Evolutionary conservation across 2,329 filamentous ascomycete species (phyloP).

Genomic region (Cordyceps cicadae): DNA sequence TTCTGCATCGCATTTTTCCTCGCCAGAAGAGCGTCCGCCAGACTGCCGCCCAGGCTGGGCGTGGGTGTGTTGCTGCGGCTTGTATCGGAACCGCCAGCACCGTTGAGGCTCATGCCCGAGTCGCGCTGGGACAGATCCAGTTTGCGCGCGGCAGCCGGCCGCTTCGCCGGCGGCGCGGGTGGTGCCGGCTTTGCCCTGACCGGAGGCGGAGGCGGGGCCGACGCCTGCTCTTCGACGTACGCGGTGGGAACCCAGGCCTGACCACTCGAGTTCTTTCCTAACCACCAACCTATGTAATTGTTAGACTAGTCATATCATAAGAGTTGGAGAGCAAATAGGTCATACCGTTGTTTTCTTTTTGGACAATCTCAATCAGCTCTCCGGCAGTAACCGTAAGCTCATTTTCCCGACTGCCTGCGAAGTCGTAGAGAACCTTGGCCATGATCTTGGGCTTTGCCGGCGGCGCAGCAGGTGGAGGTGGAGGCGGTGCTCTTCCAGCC

Average conservation of each 20-base stretch:
- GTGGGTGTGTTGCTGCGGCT: conserved; percentile 66
- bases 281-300: conserved; percentile 78
- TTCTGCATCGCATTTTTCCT: conserved; percentile 69
- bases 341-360: conserved; percentile 92
- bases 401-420: conserved; percentile 73
- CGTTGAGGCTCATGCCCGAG: conserved; percentile 55
- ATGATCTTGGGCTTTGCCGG: conserved; percentile 58
- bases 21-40: conserved; percentile 71
- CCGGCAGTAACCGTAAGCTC: conserved; percentile 74
- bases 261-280: conserved; percentile 64
- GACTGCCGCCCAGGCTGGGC: conserved; percentile 61
- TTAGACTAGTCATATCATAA: conserved; percentile 18
- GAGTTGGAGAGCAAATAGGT: background rate
- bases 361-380: conserved; percentile 79
- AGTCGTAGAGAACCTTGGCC: conserved; percentile 89
- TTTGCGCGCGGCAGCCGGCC: conserved; percentile 66
- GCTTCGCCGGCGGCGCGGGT: conserved; percentile 70
- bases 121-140: conserved; percentile 64
- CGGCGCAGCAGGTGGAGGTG: conserved; percentile 59
- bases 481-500: conserved; percentile 50
- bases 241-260: conserved; percentile 92
- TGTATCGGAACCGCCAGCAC: conserved; percentile 45
- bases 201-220: conserved; percentile 53
- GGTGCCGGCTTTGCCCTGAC: conserved; percentile 55
- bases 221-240: conserved; percentile 79